Evolutionary conservation across 202 grass and related monocot species (phyloP).

Genomic region (Tripidium arundinaceum): DNA sequence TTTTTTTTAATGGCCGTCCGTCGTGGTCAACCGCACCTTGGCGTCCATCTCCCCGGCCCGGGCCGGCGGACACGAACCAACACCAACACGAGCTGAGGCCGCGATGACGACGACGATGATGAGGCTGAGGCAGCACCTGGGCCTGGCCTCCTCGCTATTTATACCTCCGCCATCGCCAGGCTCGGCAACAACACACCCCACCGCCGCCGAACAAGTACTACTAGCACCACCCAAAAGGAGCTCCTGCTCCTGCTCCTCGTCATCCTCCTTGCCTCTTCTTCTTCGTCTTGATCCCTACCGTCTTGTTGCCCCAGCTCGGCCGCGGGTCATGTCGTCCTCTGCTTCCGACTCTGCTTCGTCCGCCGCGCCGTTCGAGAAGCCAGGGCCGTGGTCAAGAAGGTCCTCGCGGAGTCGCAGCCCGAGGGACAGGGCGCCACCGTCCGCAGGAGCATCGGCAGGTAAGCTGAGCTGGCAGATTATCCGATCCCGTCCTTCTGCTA

Average conservation of each 20-base stretch:
- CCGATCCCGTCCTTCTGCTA: not conserved
- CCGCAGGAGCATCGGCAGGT: conserved; percentile 87
- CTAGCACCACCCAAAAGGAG: not conserved
- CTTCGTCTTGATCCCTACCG: not conserved
- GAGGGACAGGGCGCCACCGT: conserved; percentile 81
- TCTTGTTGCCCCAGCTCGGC: conserved; percentile 3
- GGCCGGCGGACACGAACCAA: not conserved
- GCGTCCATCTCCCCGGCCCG: not conserved
- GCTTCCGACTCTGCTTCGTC: not conserved
- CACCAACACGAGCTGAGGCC: not conserved
- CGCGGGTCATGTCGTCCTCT: conserved; percentile 13
- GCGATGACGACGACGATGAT: not conserved
- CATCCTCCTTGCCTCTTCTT: not conserved
- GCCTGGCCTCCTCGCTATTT: conserved; percentile 19
- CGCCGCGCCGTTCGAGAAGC: conserved; percentile 43
- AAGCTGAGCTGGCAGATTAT: not conserved
- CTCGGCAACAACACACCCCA: not conserved
- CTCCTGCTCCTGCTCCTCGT: not conserved
- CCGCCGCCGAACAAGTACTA: not conserved
- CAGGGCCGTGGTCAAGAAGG: conserved; percentile 54
- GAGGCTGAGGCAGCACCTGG: conserved; percentile 10
- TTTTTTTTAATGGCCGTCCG: too few species aligned
- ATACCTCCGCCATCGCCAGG: conserved; percentile 30
- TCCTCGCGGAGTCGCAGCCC: conserved; percentile 60
- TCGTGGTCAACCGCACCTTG: conserved; percentile 3